phyloP scores from a whole-genome alignment of 495 filamentous ascomycete species.

The Achaetomiella virescens region DNA sequence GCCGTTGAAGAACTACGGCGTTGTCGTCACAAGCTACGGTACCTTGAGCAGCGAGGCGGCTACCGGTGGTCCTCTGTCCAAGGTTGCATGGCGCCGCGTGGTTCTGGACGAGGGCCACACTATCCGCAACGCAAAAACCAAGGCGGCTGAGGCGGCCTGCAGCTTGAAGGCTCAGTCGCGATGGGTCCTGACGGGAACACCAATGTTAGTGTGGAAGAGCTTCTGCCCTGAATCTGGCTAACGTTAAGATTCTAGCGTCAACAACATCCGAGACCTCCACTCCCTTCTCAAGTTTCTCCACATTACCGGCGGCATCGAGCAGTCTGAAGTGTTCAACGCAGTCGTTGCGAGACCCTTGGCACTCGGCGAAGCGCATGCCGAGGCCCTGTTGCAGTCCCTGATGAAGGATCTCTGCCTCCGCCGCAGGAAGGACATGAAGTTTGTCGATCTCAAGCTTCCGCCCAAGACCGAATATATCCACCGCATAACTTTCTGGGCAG shows the following conservation, averaged over 20 bases:
- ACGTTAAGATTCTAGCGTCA: constrained; percentile 41
- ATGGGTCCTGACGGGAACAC: constrained; percentile 80
- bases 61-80: constrained; percentile 48
- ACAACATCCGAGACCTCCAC: constrained; percentile 75
- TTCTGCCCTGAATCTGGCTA: neutral
- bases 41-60: constrained; percentile 40
- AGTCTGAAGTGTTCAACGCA: constrained; percentile 66
- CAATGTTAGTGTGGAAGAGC: constrained; percentile 45
- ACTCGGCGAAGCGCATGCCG: constrained; percentile 46
- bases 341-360: constrained; percentile 67
- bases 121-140: constrained; percentile 73
- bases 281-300: constrained; percentile 74
- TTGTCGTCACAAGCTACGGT: constrained; percentile 84
- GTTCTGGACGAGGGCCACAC: constrained; percentile 86
- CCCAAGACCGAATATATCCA: constrained; percentile 75
- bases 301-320: constrained; percentile 71
- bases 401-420: constrained; percentile 81
- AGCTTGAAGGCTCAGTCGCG: constrained; percentile 62
- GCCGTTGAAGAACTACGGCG: constrained; percentile 55
- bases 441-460: constrained; percentile 77
- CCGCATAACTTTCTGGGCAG: constrained; percentile 63
- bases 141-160: constrained; percentile 61
- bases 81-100: constrained; percentile 69
- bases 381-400: constrained; percentile 63
- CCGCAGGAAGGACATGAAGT: constrained; percentile 83